Conservation (phyloP, 1,284 basidiomycete genomes). For the Athelia sp. region DNA sequence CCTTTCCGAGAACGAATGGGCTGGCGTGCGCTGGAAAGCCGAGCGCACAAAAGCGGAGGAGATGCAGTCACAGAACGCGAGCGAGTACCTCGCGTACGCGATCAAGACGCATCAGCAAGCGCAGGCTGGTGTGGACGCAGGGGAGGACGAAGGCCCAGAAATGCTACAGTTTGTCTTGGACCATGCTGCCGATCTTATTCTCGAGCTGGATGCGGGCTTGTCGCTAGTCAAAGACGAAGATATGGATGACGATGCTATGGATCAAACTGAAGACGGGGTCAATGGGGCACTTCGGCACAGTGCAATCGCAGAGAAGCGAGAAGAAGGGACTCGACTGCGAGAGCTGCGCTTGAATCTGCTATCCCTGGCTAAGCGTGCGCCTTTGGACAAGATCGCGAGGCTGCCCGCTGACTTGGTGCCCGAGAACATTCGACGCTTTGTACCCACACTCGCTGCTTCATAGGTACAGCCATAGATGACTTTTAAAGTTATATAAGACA, state of each 20-base stretch:
- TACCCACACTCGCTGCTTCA: conserved; percentile 33
- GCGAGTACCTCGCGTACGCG: conserved; percentile 27
- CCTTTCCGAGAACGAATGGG: conserved; percentile 58
- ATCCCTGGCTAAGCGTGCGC: conserved; percentile 68
- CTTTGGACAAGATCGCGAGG: conserved; percentile 62
- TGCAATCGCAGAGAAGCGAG: conserved; percentile 7
- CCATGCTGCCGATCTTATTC: conserved; percentile 40
- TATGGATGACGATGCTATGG: conserved; percentile 3
- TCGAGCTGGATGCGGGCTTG: conserved; percentile 25
- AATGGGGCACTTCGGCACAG: conserved; percentile 4
- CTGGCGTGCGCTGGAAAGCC: conserved; percentile 32
- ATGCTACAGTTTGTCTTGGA: conserved; percentile 49
- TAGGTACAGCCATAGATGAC: no score
- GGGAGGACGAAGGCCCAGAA: conserved; percentile 37
- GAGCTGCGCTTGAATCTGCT: conserved; percentile 64
- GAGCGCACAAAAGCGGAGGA: conserved; percentile 22
- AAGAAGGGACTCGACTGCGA: conserved; percentile 46
- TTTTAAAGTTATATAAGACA: no score
- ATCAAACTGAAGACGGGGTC: conserved; percentile 6
- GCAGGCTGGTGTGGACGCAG: conserved; percentile 16
- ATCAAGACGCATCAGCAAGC: conserved; percentile 29
- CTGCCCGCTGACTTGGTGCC: conserved; percentile 64
- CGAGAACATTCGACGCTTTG: conserved; percentile 55
- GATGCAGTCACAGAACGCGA: conserved; percentile 22
- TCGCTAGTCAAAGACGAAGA: conserved; percentile 1